Base-by-base conservation (phyloP, 768 basidiomycete genomes). In the Lentinula detonsa region DNA sequence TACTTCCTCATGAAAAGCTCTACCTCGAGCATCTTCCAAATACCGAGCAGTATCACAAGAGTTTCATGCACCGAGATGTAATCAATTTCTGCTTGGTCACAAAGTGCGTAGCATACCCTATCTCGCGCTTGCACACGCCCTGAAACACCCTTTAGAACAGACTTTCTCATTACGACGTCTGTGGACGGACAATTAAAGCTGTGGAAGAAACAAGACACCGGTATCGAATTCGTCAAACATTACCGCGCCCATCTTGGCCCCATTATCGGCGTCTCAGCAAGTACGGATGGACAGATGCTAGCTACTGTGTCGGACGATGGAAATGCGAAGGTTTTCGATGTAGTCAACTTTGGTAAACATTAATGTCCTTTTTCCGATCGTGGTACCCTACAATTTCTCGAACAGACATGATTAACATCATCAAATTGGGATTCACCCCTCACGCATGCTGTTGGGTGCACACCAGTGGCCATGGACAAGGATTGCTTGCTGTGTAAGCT, bases 181-280 rank as follows among this genome's bases (percentile, higher is more conserved):
- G 74, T 94, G 9, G 97, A 98, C 70, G 97, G 97, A 2, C 90
- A 95, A 73, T 73, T 98, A 64, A 99, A 99, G 72, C 74, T 99
- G n/a, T 99, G 97, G 97, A 98, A 97, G 79, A 99, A 99, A 74
- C 95, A 97, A 75, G 91, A 95, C 21, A 72, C 79, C 5, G 96
- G 95, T 4, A 94, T 99, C 68, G 97, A 98, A 75, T 98, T 98
- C 67, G 96, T 98, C 62, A 99, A 99, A 75, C 93, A 95, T 65
- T 99, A 96, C 72, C 88, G 97, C 50, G 94, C 97, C 1, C 95
- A 97, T 67, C 78, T 95, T 21, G 81, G 83, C 28, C 85, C 92
- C 8, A 82, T 98, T 28, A 77, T 86, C 3, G 85, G 83, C 7
- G 88, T 98, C 4, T 90, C 90, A 23, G 90, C 88, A 28, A 95